These are phyloP conservation scores for Leccinum boreale DNA, from an alignment of 768 basidiomycete genomes.

Conservation along the genomic window DNA sequence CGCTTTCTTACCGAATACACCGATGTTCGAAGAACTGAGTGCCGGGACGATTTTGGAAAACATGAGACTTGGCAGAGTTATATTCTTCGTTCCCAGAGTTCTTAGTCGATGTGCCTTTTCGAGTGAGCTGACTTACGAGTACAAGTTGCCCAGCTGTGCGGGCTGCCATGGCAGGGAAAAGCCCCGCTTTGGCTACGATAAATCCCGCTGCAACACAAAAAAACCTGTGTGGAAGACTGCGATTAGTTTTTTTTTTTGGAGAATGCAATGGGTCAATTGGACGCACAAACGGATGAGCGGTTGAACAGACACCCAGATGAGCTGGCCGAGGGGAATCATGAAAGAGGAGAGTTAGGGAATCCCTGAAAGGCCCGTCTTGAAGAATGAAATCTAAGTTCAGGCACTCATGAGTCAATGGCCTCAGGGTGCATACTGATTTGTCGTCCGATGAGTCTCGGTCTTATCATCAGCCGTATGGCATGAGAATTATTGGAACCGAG, in stretches of 20 bases:
- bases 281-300: slow-evolving; percentile 60
- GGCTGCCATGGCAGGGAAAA: slow-evolving; percentile 58
- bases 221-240: slow-evolving; percentile 36
- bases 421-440: neutral
- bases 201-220: slow-evolving; percentile 56
- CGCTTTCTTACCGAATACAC: slow-evolving; percentile 43
- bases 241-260: neutral
- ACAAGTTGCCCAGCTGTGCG: slow-evolving; percentile 58
- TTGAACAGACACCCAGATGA: slow-evolving; percentile 62
- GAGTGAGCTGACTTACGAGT: slow-evolving; percentile 35
- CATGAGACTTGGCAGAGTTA: slow-evolving; percentile 60
- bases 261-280: neutral
- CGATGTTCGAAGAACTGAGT: slow-evolving; percentile 55
- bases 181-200: slow-evolving; percentile 53
- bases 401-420: neutral
- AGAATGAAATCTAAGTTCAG: neutral
- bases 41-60: slow-evolving; percentile 73
- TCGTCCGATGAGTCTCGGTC: neutral
- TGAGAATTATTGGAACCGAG: neutral
- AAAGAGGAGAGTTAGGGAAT: neutral
- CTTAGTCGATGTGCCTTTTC: neutral
- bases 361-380: neutral
- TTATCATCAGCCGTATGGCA: neutral
- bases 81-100: slow-evolving; percentile 36
- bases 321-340: slow-evolving; percentile 37